Conservation (phyloP, 352 stramenopile species). For the Phytophthora pisi region DNA sequence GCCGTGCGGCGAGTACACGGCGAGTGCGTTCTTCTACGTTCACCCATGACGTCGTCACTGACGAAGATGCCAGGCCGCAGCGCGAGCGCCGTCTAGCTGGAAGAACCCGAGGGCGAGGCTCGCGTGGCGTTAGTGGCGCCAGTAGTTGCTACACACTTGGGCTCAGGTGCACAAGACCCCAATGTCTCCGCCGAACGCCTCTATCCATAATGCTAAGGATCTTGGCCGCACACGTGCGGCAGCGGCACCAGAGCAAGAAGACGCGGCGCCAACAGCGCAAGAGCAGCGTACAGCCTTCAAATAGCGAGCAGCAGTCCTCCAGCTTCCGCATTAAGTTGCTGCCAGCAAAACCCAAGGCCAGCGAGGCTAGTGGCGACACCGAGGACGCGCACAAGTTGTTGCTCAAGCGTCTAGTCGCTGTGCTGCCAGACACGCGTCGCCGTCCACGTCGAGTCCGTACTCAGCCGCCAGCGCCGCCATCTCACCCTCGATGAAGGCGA, state of each 20-base stretch:
- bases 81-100: no score
- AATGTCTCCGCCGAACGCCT: no score
- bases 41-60: conserved; percentile 25
- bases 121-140: no score
- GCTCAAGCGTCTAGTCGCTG: conserved; percentile 42
- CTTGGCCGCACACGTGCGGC: conserved; percentile 59
- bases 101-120: no score
- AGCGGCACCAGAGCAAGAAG: conserved; percentile 65
- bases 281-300: neutral
- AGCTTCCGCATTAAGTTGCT: conserved; percentile 12
- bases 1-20: conserved; percentile 16
- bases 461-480: conserved; percentile 80
- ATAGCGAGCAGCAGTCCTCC: neutral
- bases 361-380: conserved; percentile 6
- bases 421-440: conserved; percentile 67
- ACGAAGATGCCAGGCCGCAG: no score
- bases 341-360: conserved; percentile 11
- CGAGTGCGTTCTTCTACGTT: conserved; percentile 33
- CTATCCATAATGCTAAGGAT: no score
- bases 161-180: no score
- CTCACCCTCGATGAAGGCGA: conserved; percentile 87
- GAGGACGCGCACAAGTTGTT: conserved; percentile 52
- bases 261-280: conserved; percentile 17
- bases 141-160: no score
- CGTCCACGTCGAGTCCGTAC: conserved; percentile 80